Evolutionary conservation across 257 asterid genomes (phyloP).

Genomic region (Anisodus acutangulus): DNA sequence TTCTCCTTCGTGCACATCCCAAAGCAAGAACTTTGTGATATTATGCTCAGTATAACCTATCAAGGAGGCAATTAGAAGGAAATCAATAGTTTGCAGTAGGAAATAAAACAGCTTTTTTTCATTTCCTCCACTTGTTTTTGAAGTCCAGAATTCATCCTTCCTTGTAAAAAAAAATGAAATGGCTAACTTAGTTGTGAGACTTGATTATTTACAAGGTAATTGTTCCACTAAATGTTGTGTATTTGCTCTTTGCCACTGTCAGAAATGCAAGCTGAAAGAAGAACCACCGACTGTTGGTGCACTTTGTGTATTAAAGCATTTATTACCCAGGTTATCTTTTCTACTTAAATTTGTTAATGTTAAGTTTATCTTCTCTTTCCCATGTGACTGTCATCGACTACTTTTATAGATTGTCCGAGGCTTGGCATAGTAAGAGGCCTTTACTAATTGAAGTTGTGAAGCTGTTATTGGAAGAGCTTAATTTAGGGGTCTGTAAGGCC

Average conservation of each 20-base stretch:
- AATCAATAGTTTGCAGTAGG: background rate
- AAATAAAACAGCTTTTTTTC: background rate
- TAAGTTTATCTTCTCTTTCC: constrained; percentile 19
- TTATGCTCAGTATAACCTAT: constrained; percentile 3
- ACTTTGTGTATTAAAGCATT: constrained; percentile 89
- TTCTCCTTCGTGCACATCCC: constrained; percentile 5
- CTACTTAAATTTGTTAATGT: constrained; percentile 24
- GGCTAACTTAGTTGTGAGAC: background rate
- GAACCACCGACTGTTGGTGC: constrained; percentile 87
- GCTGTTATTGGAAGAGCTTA: constrained; percentile 71
- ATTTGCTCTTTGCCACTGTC: constrained; percentile 38
- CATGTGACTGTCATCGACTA: constrained; percentile 41
- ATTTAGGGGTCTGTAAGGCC: constrained; percentile 80
- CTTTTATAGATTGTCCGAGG: constrained; percentile 76
- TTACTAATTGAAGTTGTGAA: constrained; percentile 84
- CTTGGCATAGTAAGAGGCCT: constrained; percentile 92
- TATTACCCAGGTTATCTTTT: constrained; percentile 77
- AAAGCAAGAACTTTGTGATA: background rate
- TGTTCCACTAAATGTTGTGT: background rate
- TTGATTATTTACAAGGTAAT: constrained; percentile 5
- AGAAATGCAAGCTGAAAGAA: constrained; percentile 98
- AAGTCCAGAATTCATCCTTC: background rate
- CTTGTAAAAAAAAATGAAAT: background rate
- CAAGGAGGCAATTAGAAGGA: constrained; percentile 12
- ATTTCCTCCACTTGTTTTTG: constrained; percentile 11